Conservation (phyloP, 129 eudicot genomes). For the sunflower (Helianthus annuus) region DNA sequence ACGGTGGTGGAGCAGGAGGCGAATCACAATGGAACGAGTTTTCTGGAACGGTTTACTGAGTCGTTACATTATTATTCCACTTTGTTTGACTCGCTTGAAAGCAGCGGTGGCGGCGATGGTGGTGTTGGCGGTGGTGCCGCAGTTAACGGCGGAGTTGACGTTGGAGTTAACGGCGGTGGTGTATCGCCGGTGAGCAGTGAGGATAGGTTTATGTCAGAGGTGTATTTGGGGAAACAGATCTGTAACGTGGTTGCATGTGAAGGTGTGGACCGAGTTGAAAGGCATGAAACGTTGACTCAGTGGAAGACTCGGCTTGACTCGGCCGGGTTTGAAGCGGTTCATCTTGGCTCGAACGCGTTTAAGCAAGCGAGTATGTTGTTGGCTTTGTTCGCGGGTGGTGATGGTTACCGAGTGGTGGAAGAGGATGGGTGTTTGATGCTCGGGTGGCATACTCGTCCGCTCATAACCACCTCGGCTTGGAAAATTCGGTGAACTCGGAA, state of each 20-base stretch:
- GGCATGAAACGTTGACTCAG: slow-evolving; percentile 69
- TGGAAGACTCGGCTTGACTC: slow-evolving; percentile 55
- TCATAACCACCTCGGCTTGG: slow-evolving; percentile 90
- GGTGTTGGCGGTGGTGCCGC: slow-evolving; percentile 30
- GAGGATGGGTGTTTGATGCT: slow-evolving; percentile 78
- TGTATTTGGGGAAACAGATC: slow-evolving; percentile 71
- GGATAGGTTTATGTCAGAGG: slow-evolving; percentile 76
- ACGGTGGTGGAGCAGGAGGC: slow-evolving; percentile 86
- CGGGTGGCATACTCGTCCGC: slow-evolving; percentile 90
- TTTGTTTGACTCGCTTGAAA: slow-evolving; percentile 76
- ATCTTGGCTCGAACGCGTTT: slow-evolving; percentile 71
- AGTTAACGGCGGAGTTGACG: slow-evolving; percentile 11
- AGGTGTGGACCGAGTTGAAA: slow-evolving; percentile 69
- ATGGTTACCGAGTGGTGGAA: slow-evolving; percentile 81
- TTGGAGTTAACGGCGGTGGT: slow-evolving; percentile 18
- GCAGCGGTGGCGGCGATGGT: slow-evolving; percentile 41
- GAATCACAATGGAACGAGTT: slow-evolving; percentile 61
- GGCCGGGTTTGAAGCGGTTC: slow-evolving; percentile 69
- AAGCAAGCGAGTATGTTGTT: slow-evolving; percentile 87
- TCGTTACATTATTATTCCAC: slow-evolving; percentile 77
- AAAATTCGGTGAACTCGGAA: slow-evolving; percentile 35
- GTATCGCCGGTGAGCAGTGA: slow-evolving; percentile 31
- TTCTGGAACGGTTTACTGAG: slow-evolving; percentile 79
- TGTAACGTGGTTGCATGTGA: slow-evolving; percentile 85
- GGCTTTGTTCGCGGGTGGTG: slow-evolving; percentile 75